These are phyloP conservation scores for Draba incana DNA, from an alignment of 345 rosid species.

Conservation along the genomic window DNA sequence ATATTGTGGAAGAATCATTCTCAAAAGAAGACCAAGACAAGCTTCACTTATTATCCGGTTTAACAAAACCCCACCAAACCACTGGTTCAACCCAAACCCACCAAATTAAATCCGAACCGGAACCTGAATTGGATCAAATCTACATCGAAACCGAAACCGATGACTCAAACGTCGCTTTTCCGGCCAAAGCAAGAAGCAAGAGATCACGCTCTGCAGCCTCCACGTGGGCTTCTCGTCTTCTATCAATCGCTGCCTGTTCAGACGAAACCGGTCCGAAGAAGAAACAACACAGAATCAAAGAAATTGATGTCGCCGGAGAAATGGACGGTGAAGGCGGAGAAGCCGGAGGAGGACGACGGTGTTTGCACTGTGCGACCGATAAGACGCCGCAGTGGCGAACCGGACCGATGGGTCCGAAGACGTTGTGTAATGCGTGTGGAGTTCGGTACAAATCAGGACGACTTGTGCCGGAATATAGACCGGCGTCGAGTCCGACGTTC, in stretches of 20 bases:
- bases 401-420: slow-evolving; percentile 47
- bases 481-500: slow-evolving; percentile 44
- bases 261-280: slow-evolving; percentile 24
- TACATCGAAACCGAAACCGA: slow-evolving; percentile 22
- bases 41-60: slow-evolving; percentile 80
- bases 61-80: slow-evolving; percentile 42
- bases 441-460: slow-evolving; percentile 44
- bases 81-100: slow-evolving; percentile 49
- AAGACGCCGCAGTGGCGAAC: slow-evolving; percentile 49
- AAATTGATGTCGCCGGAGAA: slow-evolving; percentile 34
- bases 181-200: slow-evolving; percentile 96
- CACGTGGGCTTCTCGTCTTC: slow-evolving; percentile 82
- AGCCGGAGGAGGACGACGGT: slow-evolving; percentile 42
- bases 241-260: slow-evolving; percentile 35
- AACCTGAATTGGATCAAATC: slow-evolving; percentile 36
- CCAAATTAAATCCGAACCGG: slow-evolving; percentile 33
- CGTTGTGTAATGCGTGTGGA: slow-evolving; percentile 81
- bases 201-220: slow-evolving; percentile 83
- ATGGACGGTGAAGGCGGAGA: slow-evolving; percentile 28
- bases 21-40: slow-evolving; percentile 87
- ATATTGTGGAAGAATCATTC: slow-evolving; percentile 94
- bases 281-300: slow-evolving; percentile 41
- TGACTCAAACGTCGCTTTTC: slow-evolving; percentile 59
- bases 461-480: slow-evolving; percentile 45
- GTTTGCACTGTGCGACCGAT: slow-evolving; percentile 43